phyloP scores from a whole-genome alignment of 2,329 filamentous ascomycete species.

The Exophiala sideris region DNA sequence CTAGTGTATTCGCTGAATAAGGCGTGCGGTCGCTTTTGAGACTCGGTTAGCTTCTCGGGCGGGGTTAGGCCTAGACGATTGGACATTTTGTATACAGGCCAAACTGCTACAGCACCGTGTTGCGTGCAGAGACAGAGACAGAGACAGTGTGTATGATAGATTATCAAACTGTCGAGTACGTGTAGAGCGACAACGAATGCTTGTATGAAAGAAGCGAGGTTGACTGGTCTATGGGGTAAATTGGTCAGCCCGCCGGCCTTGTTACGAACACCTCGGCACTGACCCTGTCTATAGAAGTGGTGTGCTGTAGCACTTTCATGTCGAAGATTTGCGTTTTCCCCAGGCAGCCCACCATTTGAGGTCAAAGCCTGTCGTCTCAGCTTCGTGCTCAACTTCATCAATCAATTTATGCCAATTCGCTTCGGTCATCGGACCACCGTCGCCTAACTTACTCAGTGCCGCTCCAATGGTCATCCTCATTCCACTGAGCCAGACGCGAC shows the following conservation, averaged over 20 bases:
- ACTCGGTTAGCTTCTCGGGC: neutral
- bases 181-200: too few relatives aligned
- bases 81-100: neutral
- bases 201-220: too few relatives aligned
- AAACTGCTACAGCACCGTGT: too few relatives aligned
- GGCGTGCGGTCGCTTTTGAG: neutral
- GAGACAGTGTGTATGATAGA: too few relatives aligned
- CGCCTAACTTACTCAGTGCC: neutral
- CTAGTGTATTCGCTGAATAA: neutral
- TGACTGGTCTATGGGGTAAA: too few relatives aligned
- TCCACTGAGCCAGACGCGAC: neutral
- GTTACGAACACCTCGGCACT: too few relatives aligned
- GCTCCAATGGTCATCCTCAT: neutral
- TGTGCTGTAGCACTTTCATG: neutral
- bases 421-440: neutral
- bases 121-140: too few relatives aligned
- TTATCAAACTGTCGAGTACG: too few relatives aligned
- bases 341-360: slow-evolving; percentile 1
- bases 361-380: neutral
- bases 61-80: slow-evolving; percentile 2
- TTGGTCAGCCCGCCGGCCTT: too few relatives aligned
- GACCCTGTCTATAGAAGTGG: too few relatives aligned
- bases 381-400: neutral
- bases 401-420: neutral
- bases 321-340: neutral